phyloP scores from a whole-genome alignment of 176 grass and related monocot species.

The Eragrostis nindensis region DNA sequence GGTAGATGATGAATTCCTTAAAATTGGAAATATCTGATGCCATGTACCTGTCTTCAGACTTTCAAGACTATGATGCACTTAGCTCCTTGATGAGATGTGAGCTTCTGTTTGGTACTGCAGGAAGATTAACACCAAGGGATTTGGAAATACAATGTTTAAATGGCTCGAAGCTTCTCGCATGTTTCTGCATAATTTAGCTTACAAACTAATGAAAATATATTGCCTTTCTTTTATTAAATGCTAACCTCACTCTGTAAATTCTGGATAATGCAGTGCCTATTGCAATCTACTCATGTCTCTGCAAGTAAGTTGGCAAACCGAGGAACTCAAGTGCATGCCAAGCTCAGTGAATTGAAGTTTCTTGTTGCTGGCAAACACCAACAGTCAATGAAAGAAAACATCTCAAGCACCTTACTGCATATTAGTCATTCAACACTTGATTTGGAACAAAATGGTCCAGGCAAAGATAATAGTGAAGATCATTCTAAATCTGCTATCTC shows the following conservation, averaged over 20 bases:
- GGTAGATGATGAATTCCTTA: slow-evolving; percentile 28
- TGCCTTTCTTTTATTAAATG: slow-evolving; percentile 25
- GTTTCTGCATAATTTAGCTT: slow-evolving; percentile 10
- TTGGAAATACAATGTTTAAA: background rate
- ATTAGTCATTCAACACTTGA: slow-evolving; percentile 67
- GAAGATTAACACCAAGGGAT: slow-evolving; percentile 9
- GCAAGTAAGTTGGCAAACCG: slow-evolving; percentile 70
- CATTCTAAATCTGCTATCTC: slow-evolving; percentile 48
- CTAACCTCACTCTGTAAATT: slow-evolving; percentile 35
- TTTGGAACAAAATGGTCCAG: slow-evolving; percentile 56
- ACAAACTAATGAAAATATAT: slow-evolving; percentile 8
- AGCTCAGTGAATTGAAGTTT: slow-evolving; percentile 70
- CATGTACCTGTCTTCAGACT: too few species aligned
- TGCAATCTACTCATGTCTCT: slow-evolving; percentile 68
- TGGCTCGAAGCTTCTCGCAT: slow-evolving; percentile 4
- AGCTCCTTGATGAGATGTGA: slow-evolving; percentile 10
- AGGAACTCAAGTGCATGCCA: slow-evolving; percentile 62
- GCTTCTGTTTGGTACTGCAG: slow-evolving; percentile 26
- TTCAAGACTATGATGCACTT: background rate
- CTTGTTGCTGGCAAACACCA: slow-evolving; percentile 50
- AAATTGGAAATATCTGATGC: slow-evolving; percentile 21
- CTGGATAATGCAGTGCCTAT: slow-evolving; percentile 75
- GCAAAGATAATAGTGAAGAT: slow-evolving; percentile 52
- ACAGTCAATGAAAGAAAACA: slow-evolving; percentile 56
- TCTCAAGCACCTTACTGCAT: slow-evolving; percentile 59